Evolutionary conservation across 148 eudicot genomes (phyloP).

Genomic region (Rhododendron molle): DNA sequence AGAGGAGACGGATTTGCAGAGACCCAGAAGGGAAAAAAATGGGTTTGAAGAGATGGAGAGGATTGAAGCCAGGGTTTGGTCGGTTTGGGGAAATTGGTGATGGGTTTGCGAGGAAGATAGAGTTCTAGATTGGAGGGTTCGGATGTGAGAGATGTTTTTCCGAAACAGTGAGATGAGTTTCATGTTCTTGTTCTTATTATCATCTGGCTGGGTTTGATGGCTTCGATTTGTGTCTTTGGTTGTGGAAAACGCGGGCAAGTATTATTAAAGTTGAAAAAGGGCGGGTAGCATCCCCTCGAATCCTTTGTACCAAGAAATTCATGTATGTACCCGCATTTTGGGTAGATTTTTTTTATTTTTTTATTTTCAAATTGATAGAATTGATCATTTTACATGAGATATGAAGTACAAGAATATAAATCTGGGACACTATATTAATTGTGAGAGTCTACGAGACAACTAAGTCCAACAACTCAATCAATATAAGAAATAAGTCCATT

Average conservation of each 20-base stretch:
- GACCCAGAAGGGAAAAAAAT: conserved; percentile 37
- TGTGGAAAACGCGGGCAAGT: not conserved
- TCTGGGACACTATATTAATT: too few relatives aligned
- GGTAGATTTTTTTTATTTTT: too few relatives aligned
- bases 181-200: not conserved
- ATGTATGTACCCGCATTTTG: too few relatives aligned
- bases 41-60: conserved; percentile 45
- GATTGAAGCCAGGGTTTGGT: conserved; percentile 20
- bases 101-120: conserved; percentile 14
- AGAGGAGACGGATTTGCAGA: conserved; percentile 34
- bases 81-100: conserved; percentile 15
- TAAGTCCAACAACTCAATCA: too few relatives aligned
- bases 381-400: too few relatives aligned
- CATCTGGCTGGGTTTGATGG: not conserved
- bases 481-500: too few relatives aligned
- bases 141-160: conserved; percentile 11
- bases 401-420: too few relatives aligned
- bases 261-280: not conserved
- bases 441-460: too few relatives aligned
- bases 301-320: too few relatives aligned
- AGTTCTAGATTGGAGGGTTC: conserved; percentile 8
- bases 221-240: not conserved
- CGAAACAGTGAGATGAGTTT: conserved; percentile 1
- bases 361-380: too few relatives aligned
- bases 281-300: not conserved